Evolutionary conservation across 2,329 filamentous ascomycete species (phyloP), one percentile per base, ranked within the genome.

Genomic region (Coleophoma eucalyptorum): DNA sequence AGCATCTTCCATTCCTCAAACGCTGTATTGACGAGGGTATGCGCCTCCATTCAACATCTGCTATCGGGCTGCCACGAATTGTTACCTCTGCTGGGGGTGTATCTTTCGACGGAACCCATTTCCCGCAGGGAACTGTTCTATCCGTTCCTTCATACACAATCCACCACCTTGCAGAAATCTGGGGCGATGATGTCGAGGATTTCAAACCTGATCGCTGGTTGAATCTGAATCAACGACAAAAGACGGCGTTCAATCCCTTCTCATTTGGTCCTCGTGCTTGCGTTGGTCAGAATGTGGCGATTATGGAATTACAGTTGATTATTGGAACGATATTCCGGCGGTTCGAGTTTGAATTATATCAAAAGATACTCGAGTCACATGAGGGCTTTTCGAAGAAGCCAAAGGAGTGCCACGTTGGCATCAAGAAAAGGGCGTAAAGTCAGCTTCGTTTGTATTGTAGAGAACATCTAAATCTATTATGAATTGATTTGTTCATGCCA

Each of bases 271-370:
- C 86, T 0, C 69, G 85, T 2, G 76, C 84, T 0, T 89, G 85
- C 48, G 87, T 93, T 0, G 89, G 89, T 0, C 71, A 88, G 35
- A 93, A 93, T 51, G 84, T 94, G 5, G 89, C 89, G 0, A 89
- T 93, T 75, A 91, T 93, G 87, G 89, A 93, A 68, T 75, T 94
- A 72, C 86, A 86, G 64, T 75, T 90, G 43, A 92, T 92, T 52
- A 82, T 83, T 5, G 80, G 79, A 0, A 89, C 88, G 5, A 74
- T 82, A 37, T 81, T 82, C 63, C 67, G 76, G 42, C 65, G 79
- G 44, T 84, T 79, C 60, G 79, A 83, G 50, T 82, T 83, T 65
- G 73, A 75, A 62, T 60, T 81, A 31, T 61, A 68, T 38, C 83
- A 87, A 60, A 79, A 80, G 0, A 70, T 72, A 8, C 81, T 93